Evolutionary conservation across 2,329 filamentous ascomycete species (phyloP).

Genomic region (Exserohilum turcica): DNA sequence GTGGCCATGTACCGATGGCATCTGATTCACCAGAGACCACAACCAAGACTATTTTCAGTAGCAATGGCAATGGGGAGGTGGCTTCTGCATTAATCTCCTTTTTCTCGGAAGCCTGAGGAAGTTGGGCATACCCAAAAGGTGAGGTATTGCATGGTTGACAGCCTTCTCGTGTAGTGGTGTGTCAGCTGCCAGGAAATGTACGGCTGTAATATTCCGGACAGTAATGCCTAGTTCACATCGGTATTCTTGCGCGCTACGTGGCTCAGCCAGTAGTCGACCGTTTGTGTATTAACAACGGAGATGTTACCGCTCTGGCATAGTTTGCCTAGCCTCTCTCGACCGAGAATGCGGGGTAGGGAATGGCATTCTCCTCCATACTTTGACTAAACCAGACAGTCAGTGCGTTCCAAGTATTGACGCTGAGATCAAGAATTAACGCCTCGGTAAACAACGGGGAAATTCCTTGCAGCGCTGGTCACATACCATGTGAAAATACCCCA

Average conservation of each 20-base stretch:
- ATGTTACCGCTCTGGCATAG: constrained; percentile 16
- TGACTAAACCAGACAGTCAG: neutral
- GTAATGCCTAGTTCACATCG: neutral
- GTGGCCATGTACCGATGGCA: constrained; percentile 9
- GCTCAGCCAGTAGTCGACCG: constrained; percentile 16
- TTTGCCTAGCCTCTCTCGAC: constrained; percentile 6
- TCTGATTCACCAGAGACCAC: neutral
- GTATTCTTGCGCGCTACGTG: constrained; percentile 1
- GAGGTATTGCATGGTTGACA: neutral
- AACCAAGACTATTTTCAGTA: neutral
- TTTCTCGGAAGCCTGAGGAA: neutral
- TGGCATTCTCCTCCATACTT: constrained; percentile 8
- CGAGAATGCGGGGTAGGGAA: constrained; percentile 21
- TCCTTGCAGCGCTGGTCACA: neutral
- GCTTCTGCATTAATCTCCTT: neutral
- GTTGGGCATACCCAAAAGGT: neutral
- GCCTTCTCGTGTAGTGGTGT: neutral
- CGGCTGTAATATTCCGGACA: neutral
- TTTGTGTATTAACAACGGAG: constrained; percentile 9
- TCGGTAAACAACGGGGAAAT: neutral
- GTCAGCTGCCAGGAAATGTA: neutral
- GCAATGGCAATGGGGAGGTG: neutral
- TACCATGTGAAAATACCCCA: neutral
- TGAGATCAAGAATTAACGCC: neutral
- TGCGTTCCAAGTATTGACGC: neutral